Percentiles rank a stretch among this genome's conserved stretches.
Conservation (phyloP, 345 rosid species). For the Eucalyptus microcorys region DNA sequence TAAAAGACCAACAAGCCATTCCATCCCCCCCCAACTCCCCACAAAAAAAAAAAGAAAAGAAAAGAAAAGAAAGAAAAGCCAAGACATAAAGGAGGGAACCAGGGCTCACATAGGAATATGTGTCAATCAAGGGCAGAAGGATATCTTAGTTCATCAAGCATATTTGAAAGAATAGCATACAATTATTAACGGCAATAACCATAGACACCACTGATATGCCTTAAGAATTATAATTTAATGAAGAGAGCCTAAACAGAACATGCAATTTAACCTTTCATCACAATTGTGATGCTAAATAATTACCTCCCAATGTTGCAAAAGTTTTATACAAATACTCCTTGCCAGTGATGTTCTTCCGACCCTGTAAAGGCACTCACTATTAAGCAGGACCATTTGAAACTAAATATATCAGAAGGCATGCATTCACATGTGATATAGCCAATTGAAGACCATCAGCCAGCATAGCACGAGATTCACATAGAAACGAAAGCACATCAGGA, state of each 20-base stretch:
- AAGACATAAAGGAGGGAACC: neutral
- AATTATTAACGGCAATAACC: neutral
- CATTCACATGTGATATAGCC: neutral
- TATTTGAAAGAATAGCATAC: neutral
- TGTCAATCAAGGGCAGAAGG: neutral
- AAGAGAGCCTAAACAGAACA: neutral
- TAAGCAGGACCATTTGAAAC: neutral
- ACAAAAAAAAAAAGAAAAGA: too few relatives aligned
- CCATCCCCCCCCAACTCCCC: neutral
- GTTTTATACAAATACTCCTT: slow-evolving; percentile 10
- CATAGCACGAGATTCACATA: neutral
- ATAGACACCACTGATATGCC: neutral
- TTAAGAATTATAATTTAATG: neutral
- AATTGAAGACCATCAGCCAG: neutral
- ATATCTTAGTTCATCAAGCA: neutral
- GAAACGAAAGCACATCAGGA: neutral
- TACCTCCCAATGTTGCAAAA: slow-evolving; percentile 30
- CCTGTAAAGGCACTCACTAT: slow-evolving; percentile 11
- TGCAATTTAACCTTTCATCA: neutral
- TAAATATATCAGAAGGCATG: neutral
- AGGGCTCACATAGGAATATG: neutral
- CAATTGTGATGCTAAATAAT: neutral
- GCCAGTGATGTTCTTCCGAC: slow-evolving; percentile 7
- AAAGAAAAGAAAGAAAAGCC: neutral
- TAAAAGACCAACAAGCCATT: neutral